phyloP scores from a whole-genome alignment of 371 early-diverging fungal species.

The Mucor irregularis region DNA sequence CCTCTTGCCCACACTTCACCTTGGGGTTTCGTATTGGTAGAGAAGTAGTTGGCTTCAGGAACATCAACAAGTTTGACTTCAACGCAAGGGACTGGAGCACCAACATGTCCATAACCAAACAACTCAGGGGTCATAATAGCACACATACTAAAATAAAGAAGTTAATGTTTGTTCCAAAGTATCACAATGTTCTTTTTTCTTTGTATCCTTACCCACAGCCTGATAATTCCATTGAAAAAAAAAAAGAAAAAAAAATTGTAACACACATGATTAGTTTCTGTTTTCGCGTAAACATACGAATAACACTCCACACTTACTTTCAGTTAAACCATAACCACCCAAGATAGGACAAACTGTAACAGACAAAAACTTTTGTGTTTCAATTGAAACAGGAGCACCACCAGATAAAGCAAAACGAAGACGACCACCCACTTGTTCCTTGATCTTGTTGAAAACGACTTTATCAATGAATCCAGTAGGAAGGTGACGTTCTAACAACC shows the following conservation, averaged over 20 bases:
- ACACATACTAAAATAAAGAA: slow-evolving; percentile 56
- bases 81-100: slow-evolving; percentile 80
- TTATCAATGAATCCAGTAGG: slow-evolving; percentile 79
- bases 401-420: slow-evolving; percentile 89
- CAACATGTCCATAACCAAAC: slow-evolving; percentile 72
- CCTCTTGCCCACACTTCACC: slow-evolving; percentile 92
- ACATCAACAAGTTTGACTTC: slow-evolving; percentile 94
- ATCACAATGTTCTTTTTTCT: no score
- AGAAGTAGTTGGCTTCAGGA: slow-evolving; percentile 76
- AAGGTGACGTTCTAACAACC: slow-evolving; percentile 63
- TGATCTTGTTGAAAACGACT: slow-evolving; percentile 89
- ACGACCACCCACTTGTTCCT: slow-evolving; percentile 91
- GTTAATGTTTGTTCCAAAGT: no score
- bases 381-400: slow-evolving; percentile 89
- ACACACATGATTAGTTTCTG: neutral
- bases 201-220: slow-evolving; percentile 53
- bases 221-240: slow-evolving; percentile 3
- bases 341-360: slow-evolving; percentile 84
- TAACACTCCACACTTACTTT: slow-evolving; percentile 32
- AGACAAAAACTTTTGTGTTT: slow-evolving; percentile 86
- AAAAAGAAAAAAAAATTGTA: neutral
- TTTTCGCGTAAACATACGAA: no score
- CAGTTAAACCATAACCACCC: slow-evolving; percentile 82
- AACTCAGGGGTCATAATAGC: slow-evolving; percentile 66
- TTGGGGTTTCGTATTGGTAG: slow-evolving; percentile 74